These are phyloP conservation scores for Erigeron philadelphicus DNA, from an alignment of 140 eudicot species.

Conservation along the genomic window DNA sequence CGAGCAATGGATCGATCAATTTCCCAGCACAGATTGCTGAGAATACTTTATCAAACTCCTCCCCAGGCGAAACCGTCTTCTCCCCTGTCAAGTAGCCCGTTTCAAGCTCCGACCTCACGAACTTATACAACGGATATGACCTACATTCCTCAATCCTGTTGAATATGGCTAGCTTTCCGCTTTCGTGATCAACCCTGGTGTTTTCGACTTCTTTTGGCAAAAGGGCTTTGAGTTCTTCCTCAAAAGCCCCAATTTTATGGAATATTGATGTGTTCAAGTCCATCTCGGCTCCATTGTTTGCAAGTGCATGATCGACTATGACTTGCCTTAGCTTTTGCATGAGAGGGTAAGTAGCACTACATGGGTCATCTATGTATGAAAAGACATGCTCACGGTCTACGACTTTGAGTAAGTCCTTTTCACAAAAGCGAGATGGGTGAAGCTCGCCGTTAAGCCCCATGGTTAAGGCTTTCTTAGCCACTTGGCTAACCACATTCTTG, in stretches of 20 bases:
- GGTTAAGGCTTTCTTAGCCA: conserved; percentile 46
- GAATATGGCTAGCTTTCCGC: conserved; percentile 31
- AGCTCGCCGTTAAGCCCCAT: conserved; percentile 36
- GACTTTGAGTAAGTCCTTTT: conserved; percentile 43
- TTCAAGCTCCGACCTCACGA: conserved; percentile 42
- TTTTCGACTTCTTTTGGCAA: conserved; percentile 57
- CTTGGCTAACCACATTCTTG: conserved; percentile 52
- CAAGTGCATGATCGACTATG: conserved; percentile 50
- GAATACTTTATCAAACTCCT: conserved; percentile 52
- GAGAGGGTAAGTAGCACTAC: conserved; percentile 53
- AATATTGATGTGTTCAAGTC: conserved; percentile 40
- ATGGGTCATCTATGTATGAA: conserved; percentile 51
- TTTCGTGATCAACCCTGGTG: conserved; percentile 38
- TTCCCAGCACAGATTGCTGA: conserved; percentile 44
- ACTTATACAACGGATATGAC: conserved; percentile 51
- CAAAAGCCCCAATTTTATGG: conserved; percentile 50
- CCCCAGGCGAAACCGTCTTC: conserved; percentile 44
- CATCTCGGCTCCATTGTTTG: conserved; percentile 29
- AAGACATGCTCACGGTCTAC: conserved; percentile 56
- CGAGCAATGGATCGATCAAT: conserved; percentile 54
- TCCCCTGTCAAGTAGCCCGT: conserved; percentile 53
- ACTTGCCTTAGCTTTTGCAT: conserved; percentile 67
- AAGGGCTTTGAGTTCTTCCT: conserved; percentile 45
- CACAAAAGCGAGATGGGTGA: conserved; percentile 52
- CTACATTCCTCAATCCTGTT: conserved; percentile 50